phyloP scores from a whole-genome alignment of 2,329 filamentous ascomycete species.

The Alternaria arbusti region DNA sequence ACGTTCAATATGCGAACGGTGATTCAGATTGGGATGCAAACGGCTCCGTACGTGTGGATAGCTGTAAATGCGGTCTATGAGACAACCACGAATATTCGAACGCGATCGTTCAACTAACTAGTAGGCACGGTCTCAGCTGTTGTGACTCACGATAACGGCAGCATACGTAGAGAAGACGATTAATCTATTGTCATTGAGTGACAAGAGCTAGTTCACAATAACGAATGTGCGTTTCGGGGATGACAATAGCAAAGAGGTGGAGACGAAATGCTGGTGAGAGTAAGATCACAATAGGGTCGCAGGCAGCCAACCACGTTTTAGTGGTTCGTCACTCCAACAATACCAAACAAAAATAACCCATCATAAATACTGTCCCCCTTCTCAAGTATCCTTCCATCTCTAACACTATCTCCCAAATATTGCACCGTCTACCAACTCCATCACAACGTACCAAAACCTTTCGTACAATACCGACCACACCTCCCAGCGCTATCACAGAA shows the following conservation, averaged over 20 bases:
- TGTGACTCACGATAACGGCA: background rate
- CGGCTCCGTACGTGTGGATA: background rate
- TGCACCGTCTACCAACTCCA: background rate
- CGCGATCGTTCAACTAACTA: background rate
- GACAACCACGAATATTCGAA: background rate
- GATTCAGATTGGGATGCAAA: background rate
- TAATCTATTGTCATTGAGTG: background rate
- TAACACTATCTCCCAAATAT: background rate
- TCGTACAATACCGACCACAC: background rate
- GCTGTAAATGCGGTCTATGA: background rate
- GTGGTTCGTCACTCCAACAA: background rate
- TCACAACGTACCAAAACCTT: background rate
- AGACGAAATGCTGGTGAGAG: background rate
- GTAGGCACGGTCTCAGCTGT: background rate
- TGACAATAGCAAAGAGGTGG: background rate
- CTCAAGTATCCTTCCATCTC: background rate
- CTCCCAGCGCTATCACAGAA: background rate
- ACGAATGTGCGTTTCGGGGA: background rate
- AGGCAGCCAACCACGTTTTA: background rate
- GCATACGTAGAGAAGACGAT: background rate
- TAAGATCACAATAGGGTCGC: background rate
- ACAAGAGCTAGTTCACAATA: background rate
- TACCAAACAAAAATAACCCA: background rate
- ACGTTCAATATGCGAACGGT: constrained; percentile 1
- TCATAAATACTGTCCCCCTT: background rate